A percentile compares a stretch with the other conserved stretches of the same genome.
These are phyloP conservation scores for Cladorrhinum samala DNA, from an alignment of 495 filamentous ascomycete species.

Conservation along the genomic window DNA sequence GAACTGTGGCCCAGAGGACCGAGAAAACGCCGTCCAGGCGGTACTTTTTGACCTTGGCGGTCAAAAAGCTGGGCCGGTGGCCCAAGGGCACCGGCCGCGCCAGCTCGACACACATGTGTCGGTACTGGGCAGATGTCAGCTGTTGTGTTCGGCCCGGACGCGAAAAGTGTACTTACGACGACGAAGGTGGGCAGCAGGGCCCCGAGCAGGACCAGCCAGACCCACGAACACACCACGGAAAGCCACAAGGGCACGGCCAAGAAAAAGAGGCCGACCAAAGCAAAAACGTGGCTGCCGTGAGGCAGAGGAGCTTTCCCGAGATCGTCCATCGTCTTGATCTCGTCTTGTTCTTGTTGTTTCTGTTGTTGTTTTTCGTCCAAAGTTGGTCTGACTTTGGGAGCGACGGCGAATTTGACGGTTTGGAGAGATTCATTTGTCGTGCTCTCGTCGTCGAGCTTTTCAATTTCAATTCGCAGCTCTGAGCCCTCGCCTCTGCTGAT, in stretches of 20 bases:
- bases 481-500: neutral
- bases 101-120: neutral
- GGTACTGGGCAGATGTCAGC: neutral
- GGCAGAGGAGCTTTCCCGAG: neutral
- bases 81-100: neutral
- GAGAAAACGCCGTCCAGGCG: neutral
- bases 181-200: neutral
- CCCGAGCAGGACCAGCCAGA: neutral
- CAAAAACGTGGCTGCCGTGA: neutral
- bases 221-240: neutral
- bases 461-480: neutral
- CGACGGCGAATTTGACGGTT: neutral
- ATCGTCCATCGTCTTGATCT: constrained; percentile 1
- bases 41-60: neutral
- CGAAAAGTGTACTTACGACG: neutral
- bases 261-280: neutral
- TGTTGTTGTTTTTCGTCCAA: neutral
- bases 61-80: neutral
- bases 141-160: neutral
- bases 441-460: constrained; percentile 8
- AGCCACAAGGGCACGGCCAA: neutral
- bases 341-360: neutral
- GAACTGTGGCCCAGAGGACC: neutral
- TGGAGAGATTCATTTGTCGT: neutral
- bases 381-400: neutral